These are phyloP conservation scores for Ophiocordyceps polyrhachis-furcata DNA, from an alignment of 2,329 filamentous ascomycete species.

Conservation along the genomic window DNA sequence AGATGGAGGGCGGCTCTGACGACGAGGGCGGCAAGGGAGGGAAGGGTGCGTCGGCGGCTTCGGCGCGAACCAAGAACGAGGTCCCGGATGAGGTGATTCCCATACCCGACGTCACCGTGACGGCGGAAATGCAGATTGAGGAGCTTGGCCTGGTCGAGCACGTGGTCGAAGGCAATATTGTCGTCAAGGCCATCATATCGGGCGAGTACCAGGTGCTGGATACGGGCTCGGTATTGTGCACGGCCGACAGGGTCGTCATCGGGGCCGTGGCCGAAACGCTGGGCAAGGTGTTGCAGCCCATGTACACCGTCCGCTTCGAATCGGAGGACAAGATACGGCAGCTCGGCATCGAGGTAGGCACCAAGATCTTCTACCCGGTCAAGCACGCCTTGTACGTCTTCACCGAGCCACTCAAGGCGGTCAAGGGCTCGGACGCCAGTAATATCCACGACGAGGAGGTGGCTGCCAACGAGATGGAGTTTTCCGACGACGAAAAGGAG, in stretches of 20 bases:
- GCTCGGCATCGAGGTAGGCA: conserved; percentile 47
- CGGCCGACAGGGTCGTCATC: conserved; percentile 54
- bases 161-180: conserved; percentile 57
- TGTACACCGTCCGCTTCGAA: conserved; percentile 67
- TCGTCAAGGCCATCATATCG: conserved; percentile 61
- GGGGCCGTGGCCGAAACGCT: conserved; percentile 74
- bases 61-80: conserved; percentile 72
- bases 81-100: conserved; percentile 41
- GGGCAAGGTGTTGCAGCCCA: conserved; percentile 66
- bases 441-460: conserved; percentile 92
- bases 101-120: conserved; percentile 65
- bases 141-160: conserved; percentile 58
- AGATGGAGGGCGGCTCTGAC: conserved; percentile 60
- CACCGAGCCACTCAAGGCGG: conserved; percentile 57
- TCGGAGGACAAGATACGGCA: conserved; percentile 48
- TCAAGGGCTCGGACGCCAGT: conserved; percentile 85
- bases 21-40: conserved; percentile 43
- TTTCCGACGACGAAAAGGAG: conserved; percentile 93
- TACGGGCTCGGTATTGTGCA: conserved; percentile 65
- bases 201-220: conserved; percentile 78
- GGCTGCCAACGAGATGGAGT: conserved; percentile 71
- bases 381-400: conserved; percentile 70
- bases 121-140: conserved; percentile 55
- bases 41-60: conserved; percentile 19
- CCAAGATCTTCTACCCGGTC: conserved; percentile 61